Conservation (phyloP, 1,284 basidiomycete genomes). For the Malassezia equina region DNA sequence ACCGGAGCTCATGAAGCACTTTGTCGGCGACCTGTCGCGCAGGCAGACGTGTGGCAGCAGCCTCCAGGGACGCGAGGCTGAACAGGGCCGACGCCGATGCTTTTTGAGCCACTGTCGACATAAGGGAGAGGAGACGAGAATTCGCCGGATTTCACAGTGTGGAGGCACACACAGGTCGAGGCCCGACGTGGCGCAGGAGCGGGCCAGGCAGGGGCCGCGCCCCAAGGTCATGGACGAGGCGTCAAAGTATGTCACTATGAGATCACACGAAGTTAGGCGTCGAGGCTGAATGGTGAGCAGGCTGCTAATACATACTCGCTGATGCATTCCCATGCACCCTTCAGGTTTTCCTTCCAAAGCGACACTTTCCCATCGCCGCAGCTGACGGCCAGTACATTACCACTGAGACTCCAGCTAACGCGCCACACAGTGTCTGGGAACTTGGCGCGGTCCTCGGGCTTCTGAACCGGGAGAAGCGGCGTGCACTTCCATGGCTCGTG, state of each 20-base stretch:
- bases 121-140: background rate
- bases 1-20: constrained; percentile 2
- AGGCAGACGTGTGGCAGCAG: constrained; percentile 6
- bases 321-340: constrained; percentile 89
- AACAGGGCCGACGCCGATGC: constrained; percentile 10
- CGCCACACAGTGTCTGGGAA: constrained; percentile 64
- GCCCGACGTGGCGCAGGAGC: background rate
- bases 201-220: background rate
- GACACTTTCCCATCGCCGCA: constrained; percentile 97
- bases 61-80: constrained; percentile 9
- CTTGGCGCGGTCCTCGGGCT: constrained; percentile 19
- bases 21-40: constrained; percentile 5
- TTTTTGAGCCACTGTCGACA: constrained; percentile 4
- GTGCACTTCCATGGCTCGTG: constrained; percentile 74
- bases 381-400: constrained; percentile 90
- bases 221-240: background rate
- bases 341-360: constrained; percentile 94
- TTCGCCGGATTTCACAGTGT: background rate
- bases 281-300: constrained; percentile 7
- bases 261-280: constrained; percentile 1
- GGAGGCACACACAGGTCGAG: background rate
- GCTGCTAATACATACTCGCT: constrained; percentile 22
- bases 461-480: constrained; percentile 61
- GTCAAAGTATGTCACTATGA: background rate
- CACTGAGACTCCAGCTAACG: constrained; percentile 90